Conservation (phyloP, 306 rosid genomes). For the Medicago truncatula region MtrunA17r5.0-ANR NC_053043.1:33794001-33794500, state of each 20-base stretch:
- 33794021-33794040: background rate
- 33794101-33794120: background rate
- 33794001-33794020: too few relatives aligned
- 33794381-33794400: background rate
- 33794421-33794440: constrained; percentile 7
- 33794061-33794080: background rate
- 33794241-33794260: background rate
- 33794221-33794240: constrained; percentile 3
- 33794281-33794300: constrained; percentile 2
- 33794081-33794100: background rate
- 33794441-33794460: constrained; percentile 67
- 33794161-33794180: too few relatives aligned
- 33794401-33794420: background rate
- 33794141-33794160: background rate
- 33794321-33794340: background rate
- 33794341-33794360: background rate
- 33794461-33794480: constrained; percentile 66
- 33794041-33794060: background rate
- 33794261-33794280: constrained; percentile 6
- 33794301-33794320: constrained; percentile 13
- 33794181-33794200: background rate
- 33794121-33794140: background rate
- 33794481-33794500: constrained; percentile 62
- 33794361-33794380: constrained; percentile 13
- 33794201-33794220: background rate